These are phyloP conservation scores for Penicillium alfredii DNA, from an alignment of 495 filamentous ascomycete species.

Conservation along the genomic window DNA sequence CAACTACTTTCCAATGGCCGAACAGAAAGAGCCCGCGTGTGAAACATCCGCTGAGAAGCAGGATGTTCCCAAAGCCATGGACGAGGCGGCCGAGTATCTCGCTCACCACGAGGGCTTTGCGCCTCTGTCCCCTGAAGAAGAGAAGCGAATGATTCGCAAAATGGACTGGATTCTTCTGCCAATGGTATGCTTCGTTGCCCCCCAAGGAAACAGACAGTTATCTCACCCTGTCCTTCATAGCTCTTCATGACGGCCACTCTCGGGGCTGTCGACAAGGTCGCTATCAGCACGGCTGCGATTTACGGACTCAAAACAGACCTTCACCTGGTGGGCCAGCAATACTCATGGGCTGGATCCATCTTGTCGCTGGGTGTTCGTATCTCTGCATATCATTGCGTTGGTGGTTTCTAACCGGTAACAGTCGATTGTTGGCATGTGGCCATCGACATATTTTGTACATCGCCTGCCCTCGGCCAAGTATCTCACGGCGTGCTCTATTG, in stretches of 20 bases:
- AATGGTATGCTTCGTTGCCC: background rate
- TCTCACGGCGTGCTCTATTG: slow-evolving; percentile 15
- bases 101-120: background rate
- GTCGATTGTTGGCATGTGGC: slow-evolving; percentile 47
- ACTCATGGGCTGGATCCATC: slow-evolving; percentile 43
- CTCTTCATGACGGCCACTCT: background rate
- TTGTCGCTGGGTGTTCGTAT: slow-evolving; percentile 42
- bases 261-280: background rate
- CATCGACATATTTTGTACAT: slow-evolving; percentile 39
- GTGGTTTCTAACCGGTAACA: slow-evolving; percentile 20
- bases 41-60: background rate
- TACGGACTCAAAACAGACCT: slow-evolving; percentile 39
- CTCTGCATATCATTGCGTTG: slow-evolving; percentile 19
- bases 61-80: background rate
- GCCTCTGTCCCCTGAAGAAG: slow-evolving; percentile 23
- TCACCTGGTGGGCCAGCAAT: slow-evolving; percentile 38
- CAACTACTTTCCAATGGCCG: background rate
- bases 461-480: slow-evolving; percentile 34
- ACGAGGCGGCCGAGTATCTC: background rate
- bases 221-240: background rate
- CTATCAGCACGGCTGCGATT: slow-evolving; percentile 13
- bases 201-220: background rate
- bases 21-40: background rate
- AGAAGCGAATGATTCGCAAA: slow-evolving; percentile 26
- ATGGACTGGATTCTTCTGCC: slow-evolving; percentile 34